Evolutionary conservation across 441 rosid species (phyloP), one percentile per base, ranked within the genome.

Genomic region (Brassica balearica): DNA sequence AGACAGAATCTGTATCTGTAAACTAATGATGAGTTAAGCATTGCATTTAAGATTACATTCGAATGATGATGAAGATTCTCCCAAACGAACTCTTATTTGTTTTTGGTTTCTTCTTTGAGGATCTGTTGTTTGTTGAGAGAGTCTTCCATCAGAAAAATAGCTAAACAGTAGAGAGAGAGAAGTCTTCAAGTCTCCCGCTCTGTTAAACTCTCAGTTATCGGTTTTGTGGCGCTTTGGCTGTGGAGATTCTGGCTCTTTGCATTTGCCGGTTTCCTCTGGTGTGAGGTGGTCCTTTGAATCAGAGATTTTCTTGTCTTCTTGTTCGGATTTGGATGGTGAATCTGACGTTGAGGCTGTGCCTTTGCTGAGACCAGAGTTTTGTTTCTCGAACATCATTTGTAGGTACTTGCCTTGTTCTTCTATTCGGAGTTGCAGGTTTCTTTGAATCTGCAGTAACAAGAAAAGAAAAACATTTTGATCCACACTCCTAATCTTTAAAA

Each of bases 361-460:
- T 88, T 84, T 85, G 80, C 83, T 81, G 11, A 80, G 69, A 71
- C 90, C 92, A 1, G 96, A 84, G 77, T 86, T 88, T 84, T 94
- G 98, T 83, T 90, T 91, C 91, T 95, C 97, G 62, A 95, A 95
- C 97, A 95, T 95, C 97, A 86, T 88, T 77, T 95, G 97, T 62
- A 95, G 94, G 85, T 89, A 81, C 87, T 86, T 90, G 75, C 98
- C 98, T 82, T 95, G 97, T 85, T 95, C 97, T 86, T 95, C 97
- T 80, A 95, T 91, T 9, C 91, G 89, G 79, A 95, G 84, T 88
- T 95, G 99, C 74, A 95, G 85, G 80, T 87, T 95, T 82, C 98
- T 88, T 88, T 93, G 98, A 63, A 95, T 95, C 99, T 94, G 91
- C 73, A 74, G 77, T 63, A 85, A 92, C 63, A 71, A 56, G 62